Percentiles rank a stretch among this genome's conserved stretches.
Conservation (phyloP, 441 rosid species). For the Lepidium campestre region DNA sequence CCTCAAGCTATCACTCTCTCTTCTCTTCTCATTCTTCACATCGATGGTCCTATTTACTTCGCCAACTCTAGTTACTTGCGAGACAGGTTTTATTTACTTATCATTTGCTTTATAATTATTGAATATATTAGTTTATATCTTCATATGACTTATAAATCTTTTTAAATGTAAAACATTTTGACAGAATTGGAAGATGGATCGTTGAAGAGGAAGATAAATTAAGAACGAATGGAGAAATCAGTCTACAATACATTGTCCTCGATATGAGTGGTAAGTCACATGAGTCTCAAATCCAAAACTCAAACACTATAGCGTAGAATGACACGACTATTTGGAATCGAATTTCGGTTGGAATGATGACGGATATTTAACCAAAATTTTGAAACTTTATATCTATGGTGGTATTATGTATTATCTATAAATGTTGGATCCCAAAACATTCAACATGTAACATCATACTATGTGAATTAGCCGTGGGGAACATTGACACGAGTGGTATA, state of each 20-base stretch:
- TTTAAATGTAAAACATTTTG: neutral
- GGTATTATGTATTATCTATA: too few species aligned
- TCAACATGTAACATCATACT: neutral
- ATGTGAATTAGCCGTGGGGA: conserved; percentile 38
- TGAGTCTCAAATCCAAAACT: neutral
- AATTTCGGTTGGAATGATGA: too few species aligned
- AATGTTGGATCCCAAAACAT: neutral
- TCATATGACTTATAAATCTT: neutral
- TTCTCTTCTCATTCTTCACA: conserved; percentile 41
- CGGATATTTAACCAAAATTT: too few species aligned
- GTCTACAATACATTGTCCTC: conserved; percentile 41
- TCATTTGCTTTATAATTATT: neutral
- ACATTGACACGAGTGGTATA: conserved; percentile 59
- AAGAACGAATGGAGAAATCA: conserved; percentile 30
- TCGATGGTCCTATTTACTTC: conserved; percentile 42
- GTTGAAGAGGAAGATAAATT: conserved; percentile 42
- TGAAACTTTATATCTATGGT: too few species aligned
- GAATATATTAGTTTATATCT: neutral
- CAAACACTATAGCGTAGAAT: too few species aligned
- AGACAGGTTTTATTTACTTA: conserved; percentile 32
- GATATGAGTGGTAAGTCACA: conserved; percentile 40
- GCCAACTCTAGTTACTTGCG: conserved; percentile 55
- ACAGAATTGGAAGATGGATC: conserved; percentile 53
- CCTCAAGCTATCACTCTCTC: conserved; percentile 33
- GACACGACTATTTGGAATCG: too few species aligned